These are phyloP conservation scores for Syncephalastrum sp. DNA, from an alignment of 371 early-diverging fungal genomes.

Conservation along the genomic window DNA sequence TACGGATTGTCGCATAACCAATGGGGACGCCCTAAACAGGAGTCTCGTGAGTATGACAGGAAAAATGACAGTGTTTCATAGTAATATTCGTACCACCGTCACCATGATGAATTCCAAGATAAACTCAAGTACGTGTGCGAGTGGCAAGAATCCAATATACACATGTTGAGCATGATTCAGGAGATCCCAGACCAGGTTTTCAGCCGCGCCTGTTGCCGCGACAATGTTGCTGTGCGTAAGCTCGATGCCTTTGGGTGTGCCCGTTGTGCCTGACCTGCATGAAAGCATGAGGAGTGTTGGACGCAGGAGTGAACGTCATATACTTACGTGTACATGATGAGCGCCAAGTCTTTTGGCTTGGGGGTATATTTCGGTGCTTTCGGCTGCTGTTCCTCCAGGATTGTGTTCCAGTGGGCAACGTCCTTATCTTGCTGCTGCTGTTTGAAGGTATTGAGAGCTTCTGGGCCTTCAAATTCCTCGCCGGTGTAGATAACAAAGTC, in stretches of 20 bases:
- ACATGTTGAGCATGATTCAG: slow-evolving; percentile 41
- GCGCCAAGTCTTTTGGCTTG: slow-evolving; percentile 71
- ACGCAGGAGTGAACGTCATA: not conserved
- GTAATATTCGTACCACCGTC: slow-evolving; percentile 9
- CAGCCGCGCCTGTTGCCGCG: slow-evolving; percentile 56
- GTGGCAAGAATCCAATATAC: slow-evolving; percentile 86
- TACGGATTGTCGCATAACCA: slow-evolving; percentile 81
- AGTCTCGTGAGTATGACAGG: slow-evolving; percentile 6
- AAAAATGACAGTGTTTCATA: not conserved
- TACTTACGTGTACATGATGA: slow-evolving; percentile 75
- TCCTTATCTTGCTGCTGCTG: slow-evolving; percentile 13
- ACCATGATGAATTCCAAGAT: slow-evolving; percentile 65
- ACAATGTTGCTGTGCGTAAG: slow-evolving; percentile 74
- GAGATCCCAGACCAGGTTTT: slow-evolving; percentile 41
- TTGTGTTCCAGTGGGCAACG: slow-evolving; percentile 30
- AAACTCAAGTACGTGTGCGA: slow-evolving; percentile 89
- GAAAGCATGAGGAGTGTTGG: not conserved
- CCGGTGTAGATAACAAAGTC: slow-evolving; percentile 38
- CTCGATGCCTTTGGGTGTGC: slow-evolving; percentile 74
- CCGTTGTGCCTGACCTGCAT: slow-evolving; percentile 81
- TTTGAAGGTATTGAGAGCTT: slow-evolving; percentile 26
- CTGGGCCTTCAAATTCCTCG: slow-evolving; percentile 31
- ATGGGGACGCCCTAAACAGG: slow-evolving; percentile 49
- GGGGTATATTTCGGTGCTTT: slow-evolving; percentile 21
- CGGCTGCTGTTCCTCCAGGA: slow-evolving; percentile 20